Evolutionary conservation across 1,284 basidiomycete species (phyloP).

Genomic region (Rhodotorula sp.): DNA sequence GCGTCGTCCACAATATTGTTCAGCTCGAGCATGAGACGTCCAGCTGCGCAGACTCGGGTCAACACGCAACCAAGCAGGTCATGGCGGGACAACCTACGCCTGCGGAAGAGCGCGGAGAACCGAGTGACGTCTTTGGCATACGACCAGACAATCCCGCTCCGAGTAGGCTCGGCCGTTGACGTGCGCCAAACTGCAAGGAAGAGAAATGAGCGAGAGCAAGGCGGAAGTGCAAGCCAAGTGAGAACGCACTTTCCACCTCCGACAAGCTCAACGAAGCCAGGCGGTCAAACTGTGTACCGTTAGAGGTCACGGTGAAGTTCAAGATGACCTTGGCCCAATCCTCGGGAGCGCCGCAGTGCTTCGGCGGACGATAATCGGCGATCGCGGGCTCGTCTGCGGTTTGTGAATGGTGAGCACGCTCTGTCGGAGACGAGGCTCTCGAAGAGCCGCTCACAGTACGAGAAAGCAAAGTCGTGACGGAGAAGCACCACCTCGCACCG

Average conservation of each 20-base stretch:
- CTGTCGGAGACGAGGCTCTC: neutral
- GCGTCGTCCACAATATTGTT: constrained; percentile 12
- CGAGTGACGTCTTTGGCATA: constrained; percentile 38
- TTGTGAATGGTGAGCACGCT: too few species aligned
- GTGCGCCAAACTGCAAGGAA: constrained; percentile 39
- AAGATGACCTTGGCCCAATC: constrained; percentile 9
- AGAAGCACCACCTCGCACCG: neutral
- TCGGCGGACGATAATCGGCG: constrained; percentile 9
- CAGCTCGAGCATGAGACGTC: constrained; percentile 15
- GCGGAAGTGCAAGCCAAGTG: accelerated
- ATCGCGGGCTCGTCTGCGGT: constrained; percentile 5
- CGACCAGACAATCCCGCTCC: constrained; percentile 39
- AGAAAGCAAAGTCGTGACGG: constrained; percentile 16
- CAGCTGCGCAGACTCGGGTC: neutral
- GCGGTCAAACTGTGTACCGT: constrained; percentile 42
- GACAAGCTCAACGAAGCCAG: constrained; percentile 33
- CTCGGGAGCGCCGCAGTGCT: neutral
- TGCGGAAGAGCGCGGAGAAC: constrained; percentile 30
- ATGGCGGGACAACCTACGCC: constrained; percentile 14
- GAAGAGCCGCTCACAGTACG: constrained; percentile 6
- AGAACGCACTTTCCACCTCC: constrained; percentile 27
- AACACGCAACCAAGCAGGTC: neutral
- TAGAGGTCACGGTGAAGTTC: constrained; percentile 19
- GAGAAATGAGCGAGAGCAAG: neutral
- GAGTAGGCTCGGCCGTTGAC: constrained; percentile 42